Evolutionary conservation across 2,329 filamentous ascomycete genomes (phyloP).

Genomic region (Myotisia sp.): DNA sequence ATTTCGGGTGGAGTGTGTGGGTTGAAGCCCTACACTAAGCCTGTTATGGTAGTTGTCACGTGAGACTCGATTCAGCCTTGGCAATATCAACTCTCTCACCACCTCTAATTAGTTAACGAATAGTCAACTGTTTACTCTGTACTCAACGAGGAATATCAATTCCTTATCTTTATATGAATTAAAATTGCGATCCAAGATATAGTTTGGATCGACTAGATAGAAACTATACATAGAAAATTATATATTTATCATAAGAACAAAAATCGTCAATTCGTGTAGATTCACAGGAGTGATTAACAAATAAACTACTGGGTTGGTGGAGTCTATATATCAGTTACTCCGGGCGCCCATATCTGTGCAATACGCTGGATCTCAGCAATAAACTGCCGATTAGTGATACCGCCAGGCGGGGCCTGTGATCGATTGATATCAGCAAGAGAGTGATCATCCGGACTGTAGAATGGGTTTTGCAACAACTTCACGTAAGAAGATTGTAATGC

Average conservation of each 20-base stretch:
- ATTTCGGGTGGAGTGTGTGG: conserved; percentile 19
- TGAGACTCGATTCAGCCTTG: not conserved
- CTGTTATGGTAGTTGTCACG: conserved; percentile 11
- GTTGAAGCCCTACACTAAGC: conserved; percentile 32
- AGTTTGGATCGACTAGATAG: too few relatives aligned
- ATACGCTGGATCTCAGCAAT: conserved; percentile 70
- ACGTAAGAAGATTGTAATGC: conserved; percentile 91
- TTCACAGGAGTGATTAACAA: too few relatives aligned
- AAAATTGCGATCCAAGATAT: too few relatives aligned
- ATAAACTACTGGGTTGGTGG: too few relatives aligned
- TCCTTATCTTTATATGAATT: too few relatives aligned
- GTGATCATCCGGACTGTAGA: conserved; percentile 81
- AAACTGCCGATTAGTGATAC: conserved; percentile 56
- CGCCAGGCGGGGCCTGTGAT: conserved; percentile 36
- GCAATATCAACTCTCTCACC: too few relatives aligned
- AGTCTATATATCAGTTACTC: conserved; percentile 35
- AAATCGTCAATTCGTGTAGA: too few relatives aligned
- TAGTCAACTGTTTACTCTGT: too few relatives aligned
- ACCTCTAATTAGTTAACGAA: too few relatives aligned
- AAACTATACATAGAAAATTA: too few relatives aligned
- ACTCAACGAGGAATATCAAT: too few relatives aligned
- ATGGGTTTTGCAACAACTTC: conserved; percentile 76
- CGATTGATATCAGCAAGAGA: not conserved
- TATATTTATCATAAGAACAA: too few relatives aligned
- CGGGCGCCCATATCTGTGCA: conserved; percentile 70